These are phyloP conservation scores for Metarhizium brunneum DNA, from an alignment of 2,329 filamentous ascomycete genomes.

Conservation along the genomic window DNA sequence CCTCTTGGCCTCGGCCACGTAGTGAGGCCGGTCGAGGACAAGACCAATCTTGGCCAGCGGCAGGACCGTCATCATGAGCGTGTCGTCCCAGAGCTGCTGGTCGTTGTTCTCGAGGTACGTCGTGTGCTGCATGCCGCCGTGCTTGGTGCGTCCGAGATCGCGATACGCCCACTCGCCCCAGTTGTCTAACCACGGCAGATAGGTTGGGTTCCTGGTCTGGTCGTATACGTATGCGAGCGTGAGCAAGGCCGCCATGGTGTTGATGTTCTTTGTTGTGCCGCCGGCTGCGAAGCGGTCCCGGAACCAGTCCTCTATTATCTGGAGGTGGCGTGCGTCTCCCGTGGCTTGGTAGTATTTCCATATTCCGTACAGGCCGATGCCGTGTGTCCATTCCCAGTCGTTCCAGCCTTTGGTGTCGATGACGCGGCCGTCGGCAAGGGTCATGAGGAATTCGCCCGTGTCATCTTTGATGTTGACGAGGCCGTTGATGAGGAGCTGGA, in stretches of 20 bases:
- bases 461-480: too few species aligned
- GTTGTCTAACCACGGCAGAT: too few species aligned
- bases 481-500: too few species aligned
- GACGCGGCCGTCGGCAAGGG: conserved; percentile 60
- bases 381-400: conserved; percentile 78
- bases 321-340: conserved; percentile 47
- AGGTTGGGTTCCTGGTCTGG: too few species aligned
- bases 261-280: conserved; percentile 76
- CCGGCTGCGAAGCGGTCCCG: conserved; percentile 56
- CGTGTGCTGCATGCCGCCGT: too few species aligned
- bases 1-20: conserved; percentile 44
- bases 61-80: too few species aligned
- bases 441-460: conserved; percentile 61
- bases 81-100: too few species aligned
- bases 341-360: conserved; percentile 75
- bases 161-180: too few species aligned
- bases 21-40: too few species aligned
- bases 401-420: conserved; percentile 83
- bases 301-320: conserved; percentile 68
- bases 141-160: too few species aligned
- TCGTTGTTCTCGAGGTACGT: too few species aligned
- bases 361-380: conserved; percentile 70
- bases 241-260: conserved; percentile 72
- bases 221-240: conserved; percentile 35
- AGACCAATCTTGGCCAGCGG: too few species aligned